phyloP scores from a whole-genome alignment of 2,329 filamentous ascomycete species.

The Hypoxylon sp. region DNA sequence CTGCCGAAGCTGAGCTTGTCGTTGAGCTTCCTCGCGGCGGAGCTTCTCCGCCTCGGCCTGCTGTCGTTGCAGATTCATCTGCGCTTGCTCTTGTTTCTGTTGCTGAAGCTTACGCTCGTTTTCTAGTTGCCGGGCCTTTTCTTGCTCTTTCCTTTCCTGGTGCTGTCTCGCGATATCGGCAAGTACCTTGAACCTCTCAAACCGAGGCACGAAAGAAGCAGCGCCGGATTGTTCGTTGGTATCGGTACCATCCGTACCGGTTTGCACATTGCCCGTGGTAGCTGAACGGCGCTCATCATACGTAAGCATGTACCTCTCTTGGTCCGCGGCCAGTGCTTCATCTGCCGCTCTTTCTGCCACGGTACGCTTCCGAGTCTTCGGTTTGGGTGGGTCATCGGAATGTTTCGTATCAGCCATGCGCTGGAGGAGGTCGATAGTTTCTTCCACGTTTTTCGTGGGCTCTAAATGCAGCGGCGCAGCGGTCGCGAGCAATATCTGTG shows the following conservation, averaged over 20 bases:
- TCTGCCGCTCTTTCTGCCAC: slow-evolving; percentile 95
- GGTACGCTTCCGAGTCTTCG: slow-evolving; percentile 92
- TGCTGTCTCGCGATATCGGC: slow-evolving; percentile 84
- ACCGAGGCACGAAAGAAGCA: slow-evolving; percentile 83
- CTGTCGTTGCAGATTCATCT: slow-evolving; percentile 49
- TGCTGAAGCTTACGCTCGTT: slow-evolving; percentile 65
- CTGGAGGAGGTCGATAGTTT: slow-evolving; percentile 78
- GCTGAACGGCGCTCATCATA: slow-evolving; percentile 85
- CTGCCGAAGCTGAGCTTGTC: slow-evolving; percentile 56
- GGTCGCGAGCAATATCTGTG: slow-evolving; percentile 78
- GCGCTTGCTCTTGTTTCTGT: slow-evolving; percentile 56
- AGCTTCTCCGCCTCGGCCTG: slow-evolving; percentile 53
- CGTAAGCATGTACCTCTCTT: slow-evolving; percentile 92
- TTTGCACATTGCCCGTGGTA: slow-evolving; percentile 66
- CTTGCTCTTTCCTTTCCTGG: slow-evolving; percentile 79
- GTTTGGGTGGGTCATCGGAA: slow-evolving; percentile 78
- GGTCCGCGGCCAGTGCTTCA: slow-evolving; percentile 88
- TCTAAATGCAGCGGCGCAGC: slow-evolving; percentile 81
- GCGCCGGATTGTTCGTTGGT: slow-evolving; percentile 78
- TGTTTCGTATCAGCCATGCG: slow-evolving; percentile 82
- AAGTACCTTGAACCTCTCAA: slow-evolving; percentile 92
- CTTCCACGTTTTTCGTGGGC: slow-evolving; percentile 75
- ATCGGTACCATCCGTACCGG: slow-evolving; percentile 70
- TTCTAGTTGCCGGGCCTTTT: slow-evolving; percentile 76
- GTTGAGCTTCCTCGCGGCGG: slow-evolving; percentile 51